Evolutionary conservation across 495 filamentous ascomycete genomes (phyloP).

Genomic region (Tetracladium marchalianum): DNA sequence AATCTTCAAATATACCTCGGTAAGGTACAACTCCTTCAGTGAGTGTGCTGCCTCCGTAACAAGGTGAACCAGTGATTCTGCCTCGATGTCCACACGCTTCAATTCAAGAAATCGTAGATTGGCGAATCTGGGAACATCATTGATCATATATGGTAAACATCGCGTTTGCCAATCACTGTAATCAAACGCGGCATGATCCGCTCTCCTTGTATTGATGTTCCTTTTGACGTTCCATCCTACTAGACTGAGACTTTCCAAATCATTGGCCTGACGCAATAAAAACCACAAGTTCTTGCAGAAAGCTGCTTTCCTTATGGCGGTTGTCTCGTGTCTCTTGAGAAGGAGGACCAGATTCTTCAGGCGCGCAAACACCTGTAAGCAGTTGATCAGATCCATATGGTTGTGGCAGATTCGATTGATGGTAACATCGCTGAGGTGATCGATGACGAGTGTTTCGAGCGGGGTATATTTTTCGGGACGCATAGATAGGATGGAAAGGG

Average conservation of each 20-base stretch:
- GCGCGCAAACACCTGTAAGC: constrained; percentile 4
- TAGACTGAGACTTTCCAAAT: constrained; percentile 16
- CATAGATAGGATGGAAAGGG: constrained; percentile 10
- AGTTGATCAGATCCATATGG: constrained; percentile 17
- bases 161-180: constrained; percentile 6
- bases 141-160: neutral
- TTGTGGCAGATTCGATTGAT: constrained; percentile 17
- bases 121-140: neutral
- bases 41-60: constrained; percentile 7
- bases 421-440: constrained; percentile 17
- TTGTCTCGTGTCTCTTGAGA: constrained; percentile 17
- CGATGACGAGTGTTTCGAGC: constrained; percentile 19
- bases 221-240: constrained; percentile 19
- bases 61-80: constrained; percentile 6
- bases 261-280: constrained; percentile 13
- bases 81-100: constrained; percentile 15
- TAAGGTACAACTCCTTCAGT: constrained; percentile 19
- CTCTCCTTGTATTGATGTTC: constrained; percentile 8
- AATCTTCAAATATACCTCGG: constrained; percentile 19
- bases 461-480: constrained; percentile 7
- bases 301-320: neutral
- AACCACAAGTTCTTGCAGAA: constrained; percentile 18
- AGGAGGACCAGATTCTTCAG: constrained; percentile 15
- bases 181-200: constrained; percentile 5
- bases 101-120: constrained; percentile 19